Percentiles rank a stretch among this genome's conserved stretches.
These are phyloP conservation scores for Casuarina cunninghamiana DNA, from an alignment of 306 rosid genomes.

Conservation along the genomic window DNA sequence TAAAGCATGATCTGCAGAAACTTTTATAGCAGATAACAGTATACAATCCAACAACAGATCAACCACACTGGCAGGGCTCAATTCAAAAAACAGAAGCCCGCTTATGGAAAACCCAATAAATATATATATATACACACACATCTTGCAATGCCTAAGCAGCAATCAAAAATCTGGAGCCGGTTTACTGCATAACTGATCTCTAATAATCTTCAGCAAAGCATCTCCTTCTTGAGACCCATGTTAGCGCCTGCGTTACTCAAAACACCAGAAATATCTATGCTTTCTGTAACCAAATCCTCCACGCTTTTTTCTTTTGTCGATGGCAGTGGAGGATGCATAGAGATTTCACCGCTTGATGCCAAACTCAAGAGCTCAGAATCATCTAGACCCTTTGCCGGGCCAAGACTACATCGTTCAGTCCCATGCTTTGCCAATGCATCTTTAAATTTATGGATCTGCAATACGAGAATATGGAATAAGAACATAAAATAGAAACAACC, in stretches of 20 bases:
- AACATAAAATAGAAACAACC: neutral
- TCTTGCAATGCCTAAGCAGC: neutral
- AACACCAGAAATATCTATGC: conserved; percentile 31
- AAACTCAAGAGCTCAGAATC: conserved; percentile 57
- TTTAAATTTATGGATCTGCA: conserved; percentile 82
- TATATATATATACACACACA: neutral
- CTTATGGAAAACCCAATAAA: conserved; percentile 24
- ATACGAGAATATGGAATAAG: neutral
- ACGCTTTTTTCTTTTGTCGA: conserved; percentile 27
- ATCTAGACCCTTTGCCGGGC: conserved; percentile 71
- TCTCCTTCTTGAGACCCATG: conserved; percentile 31
- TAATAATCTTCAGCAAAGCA: conserved; percentile 19
- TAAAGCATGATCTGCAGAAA: conserved; percentile 19
- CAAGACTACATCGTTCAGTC: conserved; percentile 57
- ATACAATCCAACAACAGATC: conserved; percentile 18
- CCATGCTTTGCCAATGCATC: conserved; percentile 68
- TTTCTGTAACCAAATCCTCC: conserved; percentile 34
- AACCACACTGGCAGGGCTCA: conserved; percentile 25
- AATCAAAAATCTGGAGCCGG: conserved; percentile 20
- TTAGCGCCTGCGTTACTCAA: conserved; percentile 24
- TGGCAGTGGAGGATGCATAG: conserved; percentile 23
- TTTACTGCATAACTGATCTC: conserved; percentile 16
- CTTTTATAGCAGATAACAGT: conserved; percentile 15
- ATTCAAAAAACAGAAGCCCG: conserved; percentile 28
- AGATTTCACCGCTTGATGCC: conserved; percentile 47